Base-by-base conservation (phyloP, 306 rosid species). In the Geum urbanum region DNA sequence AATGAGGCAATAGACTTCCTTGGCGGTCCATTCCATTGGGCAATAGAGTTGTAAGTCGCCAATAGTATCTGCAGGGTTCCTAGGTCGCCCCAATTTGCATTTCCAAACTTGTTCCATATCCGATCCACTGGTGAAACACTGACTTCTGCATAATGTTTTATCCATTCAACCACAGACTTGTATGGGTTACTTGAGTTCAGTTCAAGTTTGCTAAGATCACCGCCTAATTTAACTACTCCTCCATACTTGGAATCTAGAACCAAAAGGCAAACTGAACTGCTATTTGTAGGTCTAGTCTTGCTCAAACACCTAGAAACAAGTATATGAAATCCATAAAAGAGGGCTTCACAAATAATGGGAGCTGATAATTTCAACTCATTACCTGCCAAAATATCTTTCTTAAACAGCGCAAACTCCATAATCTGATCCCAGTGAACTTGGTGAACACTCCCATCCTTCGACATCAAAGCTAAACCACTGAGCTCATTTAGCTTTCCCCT, bases 101-200 rank as follows among this genome's bases (percentile, higher is more conserved):
- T 92, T 78, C 98, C 98, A 3, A 92, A 67, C 52, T 77, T 82
- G 87, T 92, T 92, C 98, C 98, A 92, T 77, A 92, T 84, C 10
- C 81, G 83, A 54, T 90, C 96, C 51, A 85, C 85, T 0, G 85
- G 91, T 51, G 96, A 87, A 76, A 92, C 78, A 51, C 81, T 6
- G 19, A 92, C 83, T 85, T 88, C 89, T 41, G 96, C 85, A 60
- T 79, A 62, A 55, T 83, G 67, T 71, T 80, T 89, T 12, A 92
- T 79, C 98, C 98, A 92, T 82, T 88, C 92, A 70, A 83, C 87
- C 72, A 82, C 86, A 51, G 92, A 82, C 9, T 80, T 78, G 73
- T 89, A 89, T 0, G 91, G 95, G 73, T 92, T 77, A 74, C 55
- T 69, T 22, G 95, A 86, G 80, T 88, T 85, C 15, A 88, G 76